Conservation (phyloP, 2,329 filamentous ascomycete genomes). For the Diaporthe ilicicola region DNA sequence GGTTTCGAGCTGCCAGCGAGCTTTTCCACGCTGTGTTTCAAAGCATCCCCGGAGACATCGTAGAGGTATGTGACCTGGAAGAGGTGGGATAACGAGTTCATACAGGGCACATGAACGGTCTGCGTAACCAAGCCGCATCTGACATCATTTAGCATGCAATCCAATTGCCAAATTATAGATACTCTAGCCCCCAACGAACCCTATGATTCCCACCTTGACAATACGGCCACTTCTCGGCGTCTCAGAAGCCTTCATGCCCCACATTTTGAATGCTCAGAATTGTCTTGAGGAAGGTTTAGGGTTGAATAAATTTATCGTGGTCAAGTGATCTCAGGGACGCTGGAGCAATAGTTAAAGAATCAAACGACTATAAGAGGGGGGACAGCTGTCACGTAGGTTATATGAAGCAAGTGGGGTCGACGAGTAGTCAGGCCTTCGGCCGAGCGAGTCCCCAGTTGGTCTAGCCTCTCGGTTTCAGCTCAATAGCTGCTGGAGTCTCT, state of each 20-base stretch:
- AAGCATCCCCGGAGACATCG: constrained; percentile 53
- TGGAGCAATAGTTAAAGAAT: not conserved
- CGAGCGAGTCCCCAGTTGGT: too few relatives aligned
- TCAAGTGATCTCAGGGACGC: not conserved
- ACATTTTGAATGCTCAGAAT: not conserved
- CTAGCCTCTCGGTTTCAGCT: too few relatives aligned
- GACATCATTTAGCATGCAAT: not conserved
- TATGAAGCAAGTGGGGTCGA: not conserved
- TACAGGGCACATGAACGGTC: constrained; percentile 61
- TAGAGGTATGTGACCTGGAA: constrained; percentile 60
- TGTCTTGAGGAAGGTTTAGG: not conserved
- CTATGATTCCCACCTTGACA: constrained; percentile 10
- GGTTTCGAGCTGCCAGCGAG: constrained; percentile 34
- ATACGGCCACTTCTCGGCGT: not conserved
- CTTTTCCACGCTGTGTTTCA: constrained; percentile 39
- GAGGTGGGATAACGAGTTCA: constrained; percentile 52
- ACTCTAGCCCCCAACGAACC: not conserved
- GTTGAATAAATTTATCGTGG: not conserved
- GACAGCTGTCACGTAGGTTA: not conserved
- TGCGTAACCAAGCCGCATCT: constrained; percentile 40
- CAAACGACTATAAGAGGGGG: not conserved
- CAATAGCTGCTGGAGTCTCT: too few relatives aligned
- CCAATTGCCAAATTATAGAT: not conserved
- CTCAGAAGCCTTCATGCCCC: not conserved
- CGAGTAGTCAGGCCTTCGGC: too few relatives aligned